Evolutionary conservation across 331 rosid genomes (phyloP).

Genomic region (Rosa hybrid): DNA sequence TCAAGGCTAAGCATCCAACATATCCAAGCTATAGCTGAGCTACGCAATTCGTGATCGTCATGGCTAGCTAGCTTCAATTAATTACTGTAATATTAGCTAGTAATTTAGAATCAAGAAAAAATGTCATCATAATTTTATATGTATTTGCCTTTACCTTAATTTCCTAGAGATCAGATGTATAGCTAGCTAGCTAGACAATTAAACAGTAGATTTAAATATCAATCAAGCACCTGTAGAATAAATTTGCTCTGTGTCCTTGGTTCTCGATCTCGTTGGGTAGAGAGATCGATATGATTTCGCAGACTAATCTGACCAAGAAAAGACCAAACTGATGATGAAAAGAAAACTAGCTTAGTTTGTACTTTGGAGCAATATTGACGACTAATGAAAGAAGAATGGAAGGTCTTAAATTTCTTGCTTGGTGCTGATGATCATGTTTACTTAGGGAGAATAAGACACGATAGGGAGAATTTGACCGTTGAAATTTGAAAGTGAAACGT

Average conservation of each 20-base stretch:
- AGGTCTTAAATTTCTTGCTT: neutral
- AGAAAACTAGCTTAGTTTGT: neutral
- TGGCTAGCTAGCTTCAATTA: neutral
- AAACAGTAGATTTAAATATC: neutral
- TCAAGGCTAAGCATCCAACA: conserved; percentile 3
- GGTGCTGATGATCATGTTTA: neutral
- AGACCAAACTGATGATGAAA: neutral
- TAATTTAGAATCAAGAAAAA: neutral
- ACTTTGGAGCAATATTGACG: neutral
- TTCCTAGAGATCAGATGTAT: conserved; percentile 10
- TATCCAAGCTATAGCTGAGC: conserved; percentile 6
- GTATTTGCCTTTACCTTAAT: neutral
- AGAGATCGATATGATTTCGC: neutral
- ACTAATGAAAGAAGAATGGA: neutral
- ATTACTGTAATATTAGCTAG: neutral
- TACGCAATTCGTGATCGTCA: neutral
- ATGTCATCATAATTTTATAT: neutral
- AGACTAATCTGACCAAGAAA: neutral
- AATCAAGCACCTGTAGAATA: neutral
- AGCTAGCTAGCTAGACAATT: conserved; percentile 2
- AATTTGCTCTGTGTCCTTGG: neutral
- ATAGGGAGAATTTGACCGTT: neutral
- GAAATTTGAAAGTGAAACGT: neutral
- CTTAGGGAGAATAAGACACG: neutral
- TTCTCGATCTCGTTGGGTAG: conserved; percentile 1